Evolutionary conservation across 2,329 filamentous ascomycete genomes (phyloP).

Genomic region (Verticillium zaregamsianum): DNA sequence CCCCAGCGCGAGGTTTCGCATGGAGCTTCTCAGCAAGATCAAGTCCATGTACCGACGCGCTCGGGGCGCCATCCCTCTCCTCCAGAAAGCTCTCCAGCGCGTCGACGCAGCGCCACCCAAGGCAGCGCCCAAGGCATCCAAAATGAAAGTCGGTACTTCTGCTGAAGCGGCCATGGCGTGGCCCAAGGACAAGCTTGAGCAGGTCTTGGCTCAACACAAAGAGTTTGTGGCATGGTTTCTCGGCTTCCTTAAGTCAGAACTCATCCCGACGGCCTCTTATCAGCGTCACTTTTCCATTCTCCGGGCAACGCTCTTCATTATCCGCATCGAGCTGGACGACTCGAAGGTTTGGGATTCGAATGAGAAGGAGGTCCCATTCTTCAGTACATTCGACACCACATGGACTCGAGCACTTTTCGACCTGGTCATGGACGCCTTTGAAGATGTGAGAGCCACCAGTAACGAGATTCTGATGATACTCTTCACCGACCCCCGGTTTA

Average conservation of each 20-base stretch:
- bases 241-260: conserved; percentile 65
- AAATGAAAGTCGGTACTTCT: conserved; percentile 26
- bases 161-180: conserved; percentile 17
- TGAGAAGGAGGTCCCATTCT: conserved; percentile 35
- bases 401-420: conserved; percentile 68
- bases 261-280: conserved; percentile 80
- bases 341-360: conserved; percentile 31
- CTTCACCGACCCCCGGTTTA: conserved; percentile 35
- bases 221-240: conserved; percentile 73
- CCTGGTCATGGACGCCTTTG: conserved; percentile 83
- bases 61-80: conserved; percentile 57
- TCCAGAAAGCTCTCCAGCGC: conserved; percentile 37
- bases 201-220: conserved; percentile 46
- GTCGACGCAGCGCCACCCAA: conserved; percentile 12
- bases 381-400: conserved; percentile 37
- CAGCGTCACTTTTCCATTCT: conserved; percentile 82
- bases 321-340: conserved; percentile 64
- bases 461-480: conserved; percentile 44
- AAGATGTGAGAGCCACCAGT: conserved; percentile 72
- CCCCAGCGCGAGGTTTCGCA: conserved; percentile 79
- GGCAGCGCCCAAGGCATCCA: conserved; percentile 11
- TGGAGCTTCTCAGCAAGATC: conserved; percentile 71
- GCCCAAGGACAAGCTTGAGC: conserved; percentile 29
- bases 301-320: conserved; percentile 63
- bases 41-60: conserved; percentile 75